Base-by-base conservation (phyloP, 1,284 basidiomycete genomes). In the Irpex lacteus region DNA sequence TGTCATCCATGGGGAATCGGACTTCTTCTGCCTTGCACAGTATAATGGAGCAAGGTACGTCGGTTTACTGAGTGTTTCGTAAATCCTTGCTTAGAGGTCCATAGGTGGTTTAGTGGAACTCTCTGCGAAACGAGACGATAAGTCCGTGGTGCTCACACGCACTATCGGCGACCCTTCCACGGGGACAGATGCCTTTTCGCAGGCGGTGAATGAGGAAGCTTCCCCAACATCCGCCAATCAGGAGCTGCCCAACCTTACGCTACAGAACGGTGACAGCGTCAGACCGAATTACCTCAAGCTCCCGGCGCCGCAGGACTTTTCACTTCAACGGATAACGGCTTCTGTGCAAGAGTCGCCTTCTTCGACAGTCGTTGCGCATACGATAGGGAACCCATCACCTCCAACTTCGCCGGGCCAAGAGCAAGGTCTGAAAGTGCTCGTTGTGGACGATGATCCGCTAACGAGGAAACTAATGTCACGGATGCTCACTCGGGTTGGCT, bases 381-480 rank as follows among this genome's bases (percentile, higher is more conserved):
- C 49, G 60, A 8, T 61, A 65, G 70, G 70, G 66, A 49, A 49
- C 37, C n/a, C 54, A 15, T 34, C 26, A 37, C 49, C 47, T 5
- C 32, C 47, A 18, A 26, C 60, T 4, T 53, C 63, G 1, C 38
- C 81, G 76, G 62, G 62, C 1, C 59, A 18, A 26, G 81, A 85
- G 65, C 75, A 78, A 13, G 81, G 78, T 19, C 70, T 90, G 63
- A 79, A 81, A 21, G 89, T 90, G 55, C 79, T 92, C 47, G 90
- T 94, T 2, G 91, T 93, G 0, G 91, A 93, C 70, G 90, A 93
- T 68, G 91, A 92, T 74, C 81, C 82, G 21, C 77, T 96, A 62
- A 96, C 95, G 50, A 85, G 94, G 55, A 87, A 82, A 65, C 80
- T 96, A 66, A 96, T 96, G 94, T 85, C 83, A 58, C 83, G 94